Percentiles rank a stretch among this genome's conserved stretches.
These are phyloP conservation scores for Haplosporangium gracile DNA, from an alignment of 192 early-diverging fungal genomes.

Conservation along the genomic window DNA sequence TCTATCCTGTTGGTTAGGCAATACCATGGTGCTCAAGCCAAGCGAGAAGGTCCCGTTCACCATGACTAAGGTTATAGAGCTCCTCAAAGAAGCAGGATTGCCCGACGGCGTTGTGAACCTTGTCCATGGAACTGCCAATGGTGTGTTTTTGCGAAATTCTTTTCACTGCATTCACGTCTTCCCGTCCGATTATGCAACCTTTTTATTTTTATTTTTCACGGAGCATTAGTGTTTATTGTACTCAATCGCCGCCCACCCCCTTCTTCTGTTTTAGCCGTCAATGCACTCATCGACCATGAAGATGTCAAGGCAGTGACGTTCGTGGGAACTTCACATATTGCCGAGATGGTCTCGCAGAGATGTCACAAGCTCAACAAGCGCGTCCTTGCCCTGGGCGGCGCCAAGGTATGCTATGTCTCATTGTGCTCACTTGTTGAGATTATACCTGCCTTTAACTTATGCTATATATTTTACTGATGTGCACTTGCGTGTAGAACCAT, in stretches of 20 bases:
- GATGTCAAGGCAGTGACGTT: slow-evolving; percentile 79
- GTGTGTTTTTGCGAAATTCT: slow-evolving; percentile 63
- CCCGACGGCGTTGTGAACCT: slow-evolving; percentile 84
- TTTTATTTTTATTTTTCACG: not conserved
- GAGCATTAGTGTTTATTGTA: not conserved
- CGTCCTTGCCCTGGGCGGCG: slow-evolving; percentile 78
- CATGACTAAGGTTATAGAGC: slow-evolving; percentile 74
- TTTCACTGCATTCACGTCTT: not conserved
- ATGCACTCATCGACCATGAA: slow-evolving; percentile 71
- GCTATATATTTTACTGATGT: not conserved
- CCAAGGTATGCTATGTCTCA: slow-evolving; percentile 54
- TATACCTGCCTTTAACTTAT: not conserved
- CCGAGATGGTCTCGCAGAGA: slow-evolving; percentile 65
- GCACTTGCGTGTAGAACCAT: slow-evolving; percentile 67
- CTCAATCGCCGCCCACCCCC: not conserved
- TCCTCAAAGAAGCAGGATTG: slow-evolving; percentile 70
- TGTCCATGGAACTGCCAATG: slow-evolving; percentile 74
- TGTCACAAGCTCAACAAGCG: slow-evolving; percentile 73
- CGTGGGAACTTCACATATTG: slow-evolving; percentile 87
- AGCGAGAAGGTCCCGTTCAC: slow-evolving; percentile 88
- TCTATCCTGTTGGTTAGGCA: slow-evolving; percentile 42
- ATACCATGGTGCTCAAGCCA: slow-evolving; percentile 84
- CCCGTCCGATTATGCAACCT: not conserved
- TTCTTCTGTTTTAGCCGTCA: slow-evolving; percentile 57
- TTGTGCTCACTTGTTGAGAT: too few relatives aligned